phyloP scores from a whole-genome alignment of 306 rosid genomes.

The Vicia sativa region DNA sequence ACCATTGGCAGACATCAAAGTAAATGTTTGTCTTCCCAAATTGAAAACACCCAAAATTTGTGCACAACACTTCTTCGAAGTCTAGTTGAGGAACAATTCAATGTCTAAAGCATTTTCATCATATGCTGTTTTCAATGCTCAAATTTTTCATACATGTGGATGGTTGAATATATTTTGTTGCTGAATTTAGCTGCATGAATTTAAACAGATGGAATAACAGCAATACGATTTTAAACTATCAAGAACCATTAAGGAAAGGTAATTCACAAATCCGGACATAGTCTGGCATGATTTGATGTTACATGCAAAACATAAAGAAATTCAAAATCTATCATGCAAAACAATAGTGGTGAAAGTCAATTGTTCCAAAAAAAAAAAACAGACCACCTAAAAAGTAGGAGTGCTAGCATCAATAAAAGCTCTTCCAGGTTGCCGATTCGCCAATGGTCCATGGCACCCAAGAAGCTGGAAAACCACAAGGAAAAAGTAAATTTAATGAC shows the following conservation, averaged over 20 bases:
- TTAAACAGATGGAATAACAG: too few species aligned
- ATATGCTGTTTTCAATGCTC: too few species aligned
- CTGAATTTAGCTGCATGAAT: too few species aligned
- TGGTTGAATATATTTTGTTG: too few species aligned
- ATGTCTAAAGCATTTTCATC: too few species aligned
- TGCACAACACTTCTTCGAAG: too few species aligned
- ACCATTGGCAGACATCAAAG: too few species aligned
- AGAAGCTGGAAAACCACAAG: slow-evolving; percentile 60
- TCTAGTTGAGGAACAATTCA: too few species aligned
- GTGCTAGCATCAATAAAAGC: slow-evolving; percentile 38
- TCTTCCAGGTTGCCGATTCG: slow-evolving; percentile 59
- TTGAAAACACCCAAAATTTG: too few species aligned
- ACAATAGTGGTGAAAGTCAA: not conserved
- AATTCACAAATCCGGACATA: not conserved
- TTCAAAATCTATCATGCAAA: not conserved
- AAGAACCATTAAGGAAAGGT: not conserved
- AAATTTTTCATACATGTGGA: too few species aligned
- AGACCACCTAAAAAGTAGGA: slow-evolving; percentile 38
- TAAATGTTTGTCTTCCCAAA: too few species aligned
- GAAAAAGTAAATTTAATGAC: slow-evolving; percentile 3
- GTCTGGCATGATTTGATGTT: not conserved
- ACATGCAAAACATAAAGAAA: slow-evolving; percentile 16
- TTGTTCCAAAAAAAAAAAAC: not conserved
- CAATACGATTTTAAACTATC: not conserved
- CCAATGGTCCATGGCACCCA: slow-evolving; percentile 77